Conservation (phyloP, 2,329 filamentous ascomycete species). For the Diaporthe nobilis region DNA sequence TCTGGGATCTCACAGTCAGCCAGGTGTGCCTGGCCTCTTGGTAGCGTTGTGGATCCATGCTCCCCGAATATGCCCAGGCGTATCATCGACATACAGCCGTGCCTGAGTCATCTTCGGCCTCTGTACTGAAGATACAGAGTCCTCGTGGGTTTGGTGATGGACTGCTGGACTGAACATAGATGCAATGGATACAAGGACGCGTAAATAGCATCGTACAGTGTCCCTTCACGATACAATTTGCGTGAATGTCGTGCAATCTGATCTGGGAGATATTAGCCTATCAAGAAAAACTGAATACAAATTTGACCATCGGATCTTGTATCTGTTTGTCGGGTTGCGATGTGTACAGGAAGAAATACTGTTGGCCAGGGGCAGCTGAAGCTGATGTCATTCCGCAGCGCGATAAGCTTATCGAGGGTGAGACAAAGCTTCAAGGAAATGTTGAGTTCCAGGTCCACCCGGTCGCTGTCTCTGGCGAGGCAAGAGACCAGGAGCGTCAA, state of each 20-base stretch:
- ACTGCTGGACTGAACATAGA: neutral
- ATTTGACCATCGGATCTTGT: neutral
- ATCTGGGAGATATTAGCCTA: no score
- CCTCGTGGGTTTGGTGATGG: neutral
- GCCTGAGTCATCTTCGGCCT: neutral
- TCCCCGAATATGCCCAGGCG: no score
- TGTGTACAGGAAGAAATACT: no score
- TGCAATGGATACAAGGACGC: neutral
- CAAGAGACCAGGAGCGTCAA: neutral
- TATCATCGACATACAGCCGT: neutral
- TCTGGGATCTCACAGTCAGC: no score
- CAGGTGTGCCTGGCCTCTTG: no score
- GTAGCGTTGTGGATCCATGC: no score
- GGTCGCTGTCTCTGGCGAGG: neutral
- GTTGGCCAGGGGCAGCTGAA: neutral
- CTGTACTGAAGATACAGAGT: neutral
- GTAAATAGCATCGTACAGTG: no score
- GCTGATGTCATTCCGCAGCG: constrained; percentile 30
- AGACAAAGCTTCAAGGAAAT: constrained; percentile 20
- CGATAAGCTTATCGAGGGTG: constrained; percentile 23
- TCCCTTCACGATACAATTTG: no score
- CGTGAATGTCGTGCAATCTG: neutral
- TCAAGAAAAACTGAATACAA: neutral
- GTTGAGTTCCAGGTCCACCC: constrained; percentile 24
- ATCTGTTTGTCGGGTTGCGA: neutral